phyloP scores from a whole-genome alignment of 345 rosid genomes.

The Heritiera littoralis region DNA sequence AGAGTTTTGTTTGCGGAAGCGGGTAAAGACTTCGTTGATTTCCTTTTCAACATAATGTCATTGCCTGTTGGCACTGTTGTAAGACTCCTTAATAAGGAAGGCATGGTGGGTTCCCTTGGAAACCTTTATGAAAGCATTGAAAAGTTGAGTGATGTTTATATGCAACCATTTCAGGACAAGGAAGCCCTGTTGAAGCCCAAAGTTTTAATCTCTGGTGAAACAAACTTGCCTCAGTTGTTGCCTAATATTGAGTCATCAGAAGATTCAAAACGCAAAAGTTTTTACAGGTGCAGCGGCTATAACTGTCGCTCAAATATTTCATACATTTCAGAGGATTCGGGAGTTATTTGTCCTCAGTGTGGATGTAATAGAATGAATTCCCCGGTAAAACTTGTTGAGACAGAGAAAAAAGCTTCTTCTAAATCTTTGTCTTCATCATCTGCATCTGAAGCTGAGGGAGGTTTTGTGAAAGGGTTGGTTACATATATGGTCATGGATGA shows the following conservation, averaged over 20 bases:
- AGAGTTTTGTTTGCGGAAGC: not conserved
- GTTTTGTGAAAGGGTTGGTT: slow-evolving; percentile 33
- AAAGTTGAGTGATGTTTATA: not conserved
- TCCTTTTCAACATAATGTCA: slow-evolving; percentile 22
- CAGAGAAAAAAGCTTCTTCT: not conserved
- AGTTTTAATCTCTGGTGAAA: not conserved
- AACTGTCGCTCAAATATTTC: too few relatives aligned
- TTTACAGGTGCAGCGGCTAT: not conserved
- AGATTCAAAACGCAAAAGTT: not conserved
- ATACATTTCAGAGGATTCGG: not conserved
- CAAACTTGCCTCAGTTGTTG: not conserved
- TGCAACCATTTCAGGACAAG: not conserved
- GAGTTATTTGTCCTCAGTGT: not conserved
- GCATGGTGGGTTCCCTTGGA: slow-evolving; percentile 16
- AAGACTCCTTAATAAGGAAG: not conserved
- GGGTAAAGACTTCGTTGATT: slow-evolving; percentile 19
- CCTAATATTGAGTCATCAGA: not conserved
- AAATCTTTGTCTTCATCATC: too few relatives aligned
- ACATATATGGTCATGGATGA: slow-evolving; percentile 2
- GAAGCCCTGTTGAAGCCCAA: not conserved
- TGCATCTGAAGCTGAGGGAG: slow-evolving; percentile 16
- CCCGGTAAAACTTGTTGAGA: not conserved
- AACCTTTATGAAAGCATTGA: slow-evolving; percentile 7
- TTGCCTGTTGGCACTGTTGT: slow-evolving; percentile 28
- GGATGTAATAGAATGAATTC: not conserved